Evolutionary conservation across 768 basidiomycete species (phyloP).

Genomic region (Serendipita indica): DNA sequence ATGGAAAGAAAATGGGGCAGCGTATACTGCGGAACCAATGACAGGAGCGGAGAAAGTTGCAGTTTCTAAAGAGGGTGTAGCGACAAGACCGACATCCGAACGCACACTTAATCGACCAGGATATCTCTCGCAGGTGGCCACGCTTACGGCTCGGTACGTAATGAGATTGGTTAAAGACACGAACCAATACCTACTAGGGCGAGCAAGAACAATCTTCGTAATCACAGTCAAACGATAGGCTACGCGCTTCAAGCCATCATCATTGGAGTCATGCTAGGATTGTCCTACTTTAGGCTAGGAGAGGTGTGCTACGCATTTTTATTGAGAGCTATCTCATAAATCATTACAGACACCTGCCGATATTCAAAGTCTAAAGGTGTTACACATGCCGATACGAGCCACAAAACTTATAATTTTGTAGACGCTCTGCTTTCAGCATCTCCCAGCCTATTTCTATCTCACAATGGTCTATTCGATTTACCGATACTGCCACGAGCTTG

Average conservation of each 20-base stretch:
- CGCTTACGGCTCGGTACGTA: constrained; percentile 12
- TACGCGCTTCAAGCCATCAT: constrained; percentile 15
- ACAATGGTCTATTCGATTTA: constrained; percentile 22
- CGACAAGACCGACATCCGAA: too few relatives aligned
- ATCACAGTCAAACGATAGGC: constrained; percentile 14
- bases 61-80: too few relatives aligned
- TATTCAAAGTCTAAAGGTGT: constrained; percentile 25
- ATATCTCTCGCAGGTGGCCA: constrained; percentile 1
- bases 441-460: constrained; percentile 23
- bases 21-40: not conserved
- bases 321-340: too few relatives aligned
- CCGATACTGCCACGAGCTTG: constrained; percentile 24
- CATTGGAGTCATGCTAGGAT: constrained; percentile 24
- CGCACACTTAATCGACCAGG: constrained; percentile 11
- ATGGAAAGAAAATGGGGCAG: constrained; percentile 20
- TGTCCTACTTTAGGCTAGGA: constrained; percentile 26
- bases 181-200: constrained; percentile 5
- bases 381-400: too few relatives aligned
- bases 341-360: constrained; percentile 22
- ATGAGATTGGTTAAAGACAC: not conserved
- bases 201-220: constrained; percentile 12
- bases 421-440: constrained; percentile 21
- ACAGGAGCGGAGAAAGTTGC: too few relatives aligned
- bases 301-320: constrained; percentile 22
- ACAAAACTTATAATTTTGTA: too few relatives aligned